Evolutionary conservation across 2,329 filamentous ascomycete species (phyloP).

Genomic region (Clarireedia hainanense): DNA sequence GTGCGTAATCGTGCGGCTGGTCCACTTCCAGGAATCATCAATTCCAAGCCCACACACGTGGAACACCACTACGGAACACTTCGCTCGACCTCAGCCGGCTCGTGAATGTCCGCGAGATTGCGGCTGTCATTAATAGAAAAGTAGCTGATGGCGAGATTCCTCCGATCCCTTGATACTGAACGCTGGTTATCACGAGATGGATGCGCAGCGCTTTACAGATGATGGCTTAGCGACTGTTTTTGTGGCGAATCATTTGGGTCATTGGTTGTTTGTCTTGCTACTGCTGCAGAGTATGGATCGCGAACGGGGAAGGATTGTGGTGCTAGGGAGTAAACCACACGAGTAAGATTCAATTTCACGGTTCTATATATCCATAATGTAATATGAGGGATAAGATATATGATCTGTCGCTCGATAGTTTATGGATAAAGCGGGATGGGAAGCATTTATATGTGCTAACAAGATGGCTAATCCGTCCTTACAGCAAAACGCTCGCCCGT

Average conservation of each 20-base stretch:
- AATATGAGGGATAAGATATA: too few relatives aligned
- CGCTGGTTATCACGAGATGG: slow-evolving; percentile 11
- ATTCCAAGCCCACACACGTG: background rate
- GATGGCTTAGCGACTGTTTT: slow-evolving; percentile 31
- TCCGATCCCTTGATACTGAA: slow-evolving; percentile 14
- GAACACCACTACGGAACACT: background rate
- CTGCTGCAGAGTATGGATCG: slow-evolving; percentile 31
- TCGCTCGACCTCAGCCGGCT: background rate
- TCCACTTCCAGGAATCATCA: background rate
- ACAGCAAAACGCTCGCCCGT: background rate
- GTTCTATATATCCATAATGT: too few relatives aligned
- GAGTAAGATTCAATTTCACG: slow-evolving; percentile 22
- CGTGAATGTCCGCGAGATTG: slow-evolving; percentile 10
- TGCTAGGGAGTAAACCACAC: slow-evolving; percentile 29
- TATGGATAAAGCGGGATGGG: too few relatives aligned
- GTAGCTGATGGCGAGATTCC: too few relatives aligned
- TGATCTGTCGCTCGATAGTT: too few relatives aligned
- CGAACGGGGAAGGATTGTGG: slow-evolving; percentile 27
- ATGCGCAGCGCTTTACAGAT: slow-evolving; percentile 24
- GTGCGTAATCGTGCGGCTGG: background rate
- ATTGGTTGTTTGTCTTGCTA: slow-evolving; percentile 29
- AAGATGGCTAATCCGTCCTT: background rate
- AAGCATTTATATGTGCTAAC: background rate
- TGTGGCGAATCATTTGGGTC: slow-evolving; percentile 28
- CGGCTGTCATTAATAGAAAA: too few relatives aligned